Evolutionary conservation across 345 rosid species (phyloP), one percentile per base, ranked within the genome.

Genomic region (Trapa incisa): DNA sequence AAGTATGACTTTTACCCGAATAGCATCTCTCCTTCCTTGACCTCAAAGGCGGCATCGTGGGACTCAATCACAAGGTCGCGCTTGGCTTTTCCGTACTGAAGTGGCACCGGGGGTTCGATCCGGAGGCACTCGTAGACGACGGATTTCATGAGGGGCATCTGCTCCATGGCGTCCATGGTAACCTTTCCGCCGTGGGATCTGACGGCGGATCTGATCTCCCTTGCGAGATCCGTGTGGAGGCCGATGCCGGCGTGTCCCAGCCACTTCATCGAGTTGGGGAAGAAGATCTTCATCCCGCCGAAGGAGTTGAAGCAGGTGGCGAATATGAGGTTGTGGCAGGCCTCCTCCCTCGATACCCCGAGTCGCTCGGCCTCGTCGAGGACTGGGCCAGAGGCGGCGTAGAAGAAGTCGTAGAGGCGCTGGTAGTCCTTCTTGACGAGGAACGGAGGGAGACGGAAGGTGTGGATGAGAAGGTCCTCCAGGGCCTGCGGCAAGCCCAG

Each of bases 301-400:
- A 82, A 90, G 14, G 97, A 76, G 71, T 93, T 93, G 66, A 93
- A 93, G 76, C 98, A 92, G 33, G 96, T 85, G 71, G 90, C 75
- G 79, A 90, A 93, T 37, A 90, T 54, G 22, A 93, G 75, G 67
- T 93, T 93, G 74, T 93, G 96, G 71, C 86, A 76, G 0, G 97
- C 96, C 75, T 93, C 97, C 17, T 88, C 98, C 6, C 87, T 69
- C 5, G 97, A 83, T 67, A 93, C 71, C 5, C 92, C 96, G 64
- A 84, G 15, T 14, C 68, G 75, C 71, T 85, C 91, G 6, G 96
- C 98, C 64, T 89, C 94, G 9, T 75, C 86, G 41, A 84, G 91
- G n/a, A 90, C 58, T 6, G 70, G 68, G 8, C 87, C 87, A 2
- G 92, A 67, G 2, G 85, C 65, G 32, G 83, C 76, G 65, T 53